phyloP scores from a whole-genome alignment of 371 early-diverging fungal species.

The Basidiobolus meristosporus region DNA sequence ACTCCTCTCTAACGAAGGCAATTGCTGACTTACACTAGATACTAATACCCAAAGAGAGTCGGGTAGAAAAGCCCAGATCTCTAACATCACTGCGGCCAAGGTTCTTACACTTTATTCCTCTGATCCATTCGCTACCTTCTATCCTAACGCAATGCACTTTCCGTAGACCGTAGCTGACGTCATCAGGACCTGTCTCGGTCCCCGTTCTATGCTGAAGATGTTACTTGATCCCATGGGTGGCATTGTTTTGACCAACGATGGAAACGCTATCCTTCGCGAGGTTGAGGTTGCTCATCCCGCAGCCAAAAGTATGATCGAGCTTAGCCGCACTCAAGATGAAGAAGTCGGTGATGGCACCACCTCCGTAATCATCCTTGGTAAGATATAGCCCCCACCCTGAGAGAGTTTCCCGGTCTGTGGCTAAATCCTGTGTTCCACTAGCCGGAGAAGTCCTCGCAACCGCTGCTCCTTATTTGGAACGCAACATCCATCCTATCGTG shows the following conservation, averaged over 20 bases:
- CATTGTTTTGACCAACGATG: slow-evolving; percentile 98
- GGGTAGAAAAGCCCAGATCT: slow-evolving; percentile 91
- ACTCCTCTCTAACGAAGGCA: too few species aligned
- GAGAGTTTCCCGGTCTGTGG: too few species aligned
- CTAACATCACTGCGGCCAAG: slow-evolving; percentile 95
- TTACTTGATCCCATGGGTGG: slow-evolving; percentile 99
- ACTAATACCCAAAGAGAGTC: slow-evolving; percentile 88
- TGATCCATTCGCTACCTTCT: not conserved
- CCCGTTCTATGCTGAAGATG: slow-evolving; percentile 99
- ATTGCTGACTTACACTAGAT: slow-evolving; percentile 34
- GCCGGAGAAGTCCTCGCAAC: slow-evolving; percentile 91
- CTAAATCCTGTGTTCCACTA: slow-evolving; percentile 12
- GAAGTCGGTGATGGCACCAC: slow-evolving; percentile 99
- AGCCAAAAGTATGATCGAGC: slow-evolving; percentile 98
- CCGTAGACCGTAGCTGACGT: slow-evolving; percentile 88
- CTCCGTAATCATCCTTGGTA: slow-evolving; percentile 94
- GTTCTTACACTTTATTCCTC: slow-evolving; percentile 15
- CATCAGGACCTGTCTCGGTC: slow-evolving; percentile 98
- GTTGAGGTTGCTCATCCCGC: slow-evolving; percentile 99
- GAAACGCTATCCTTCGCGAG: slow-evolving; percentile 98
- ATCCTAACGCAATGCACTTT: not conserved
- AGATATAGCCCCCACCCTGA: too few species aligned
- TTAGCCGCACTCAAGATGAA: slow-evolving; percentile 99
- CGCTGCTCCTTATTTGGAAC: slow-evolving; percentile 82
- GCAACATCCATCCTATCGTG: slow-evolving; percentile 95